Conservation (phyloP, 495 filamentous ascomycete genomes). For the Penicillium parvum region DNA sequence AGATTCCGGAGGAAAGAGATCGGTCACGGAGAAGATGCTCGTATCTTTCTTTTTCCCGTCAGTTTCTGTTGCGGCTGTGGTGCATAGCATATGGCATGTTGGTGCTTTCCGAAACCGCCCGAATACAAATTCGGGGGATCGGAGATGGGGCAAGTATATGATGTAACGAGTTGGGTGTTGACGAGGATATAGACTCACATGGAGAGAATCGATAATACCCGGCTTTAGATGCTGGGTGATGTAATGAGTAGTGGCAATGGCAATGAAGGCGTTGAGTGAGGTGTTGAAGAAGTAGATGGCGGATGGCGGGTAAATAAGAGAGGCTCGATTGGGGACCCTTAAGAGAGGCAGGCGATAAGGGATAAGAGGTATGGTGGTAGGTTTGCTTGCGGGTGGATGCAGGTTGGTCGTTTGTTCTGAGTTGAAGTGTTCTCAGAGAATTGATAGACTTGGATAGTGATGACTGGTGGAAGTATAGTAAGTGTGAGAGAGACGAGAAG, state of each 20-base stretch:
- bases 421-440: too few relatives aligned
- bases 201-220: background rate
- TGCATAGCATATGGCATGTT: slow-evolving; percentile 4
- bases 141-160: slow-evolving; percentile 10
- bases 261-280: background rate
- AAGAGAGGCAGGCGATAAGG: too few relatives aligned
- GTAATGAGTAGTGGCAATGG: background rate
- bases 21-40: too few relatives aligned
- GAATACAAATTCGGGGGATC: slow-evolving; percentile 12
- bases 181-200: slow-evolving; percentile 13
- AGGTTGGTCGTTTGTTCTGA: too few relatives aligned
- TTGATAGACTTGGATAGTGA: background rate
- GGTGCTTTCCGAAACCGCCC: slow-evolving; percentile 15
- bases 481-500: background rate
- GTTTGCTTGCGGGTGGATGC: too few relatives aligned
- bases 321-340: too few relatives aligned
- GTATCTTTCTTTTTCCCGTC: slow-evolving; percentile 1
- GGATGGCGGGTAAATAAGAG: background rate
- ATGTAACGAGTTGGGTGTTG: slow-evolving; percentile 11
- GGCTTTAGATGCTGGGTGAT: background rate
- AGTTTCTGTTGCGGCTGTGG: slow-evolving; percentile 4
- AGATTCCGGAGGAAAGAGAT: background rate
- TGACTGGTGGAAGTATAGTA: too few relatives aligned
- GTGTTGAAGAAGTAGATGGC: background rate
- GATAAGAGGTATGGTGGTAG: too few relatives aligned